Evolutionary conservation across 2,329 filamentous ascomycete species (phyloP).

Genomic region (Colletotrichum eremochloae): DNA sequence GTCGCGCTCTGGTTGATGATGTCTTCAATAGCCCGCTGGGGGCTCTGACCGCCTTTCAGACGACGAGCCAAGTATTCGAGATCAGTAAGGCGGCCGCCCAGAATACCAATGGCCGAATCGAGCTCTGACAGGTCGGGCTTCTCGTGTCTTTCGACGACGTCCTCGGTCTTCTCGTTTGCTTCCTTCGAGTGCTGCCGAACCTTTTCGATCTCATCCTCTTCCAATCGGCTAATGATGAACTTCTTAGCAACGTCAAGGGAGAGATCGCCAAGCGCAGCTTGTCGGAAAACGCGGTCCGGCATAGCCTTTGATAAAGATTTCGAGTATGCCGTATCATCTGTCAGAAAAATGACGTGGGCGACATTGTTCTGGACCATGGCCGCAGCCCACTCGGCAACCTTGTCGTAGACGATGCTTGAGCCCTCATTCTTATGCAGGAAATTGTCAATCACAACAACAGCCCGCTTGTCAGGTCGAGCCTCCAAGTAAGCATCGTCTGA

Average conservation of each 20-base stretch:
- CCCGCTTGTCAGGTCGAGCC: slow-evolving; percentile 84
- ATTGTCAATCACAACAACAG: slow-evolving; percentile 91
- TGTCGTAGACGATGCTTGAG: slow-evolving; percentile 77
- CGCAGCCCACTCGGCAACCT: slow-evolving; percentile 91
- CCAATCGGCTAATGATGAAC: slow-evolving; percentile 88
- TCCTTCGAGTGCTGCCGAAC: slow-evolving; percentile 43
- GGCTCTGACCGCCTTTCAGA: slow-evolving; percentile 88
- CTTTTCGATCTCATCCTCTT: slow-evolving; percentile 57
- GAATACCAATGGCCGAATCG: slow-evolving; percentile 82
- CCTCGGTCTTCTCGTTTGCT: slow-evolving; percentile 46
- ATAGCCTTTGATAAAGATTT: slow-evolving; percentile 90
- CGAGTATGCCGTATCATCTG: slow-evolving; percentile 87
- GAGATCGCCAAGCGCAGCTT: slow-evolving; percentile 87
- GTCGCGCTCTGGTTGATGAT: slow-evolving; percentile 91
- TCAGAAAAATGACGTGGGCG: slow-evolving; percentile 95
- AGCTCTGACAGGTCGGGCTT: slow-evolving; percentile 74
- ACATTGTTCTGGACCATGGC: slow-evolving; percentile 87
- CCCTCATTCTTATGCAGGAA: slow-evolving; percentile 86
- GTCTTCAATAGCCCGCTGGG: slow-evolving; percentile 83
- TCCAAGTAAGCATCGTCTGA: slow-evolving; percentile 91
- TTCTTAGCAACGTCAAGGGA: slow-evolving; percentile 88
- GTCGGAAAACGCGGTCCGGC: slow-evolving; percentile 90
- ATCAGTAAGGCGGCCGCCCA: slow-evolving; percentile 95
- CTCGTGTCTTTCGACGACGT: slow-evolving; percentile 47
- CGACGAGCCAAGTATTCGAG: slow-evolving; percentile 93